These are phyloP conservation scores for Clavulina sp. DNA, from an alignment of 768 basidiomycete genomes.

Conservation along the genomic window DNA sequence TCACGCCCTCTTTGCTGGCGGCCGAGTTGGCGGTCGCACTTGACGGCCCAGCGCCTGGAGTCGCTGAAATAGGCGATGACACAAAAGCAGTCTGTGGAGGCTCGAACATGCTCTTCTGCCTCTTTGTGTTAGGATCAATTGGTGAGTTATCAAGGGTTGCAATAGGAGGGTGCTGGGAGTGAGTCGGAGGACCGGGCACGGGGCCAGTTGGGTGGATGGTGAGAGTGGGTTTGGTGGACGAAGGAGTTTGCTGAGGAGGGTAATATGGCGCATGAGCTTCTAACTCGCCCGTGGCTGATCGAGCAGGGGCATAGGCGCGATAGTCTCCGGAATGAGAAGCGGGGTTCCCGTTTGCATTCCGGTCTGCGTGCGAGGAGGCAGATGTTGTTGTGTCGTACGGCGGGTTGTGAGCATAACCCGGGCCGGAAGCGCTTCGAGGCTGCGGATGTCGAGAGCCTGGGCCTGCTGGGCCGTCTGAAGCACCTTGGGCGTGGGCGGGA, in stretches of 20 bases:
- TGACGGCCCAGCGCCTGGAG: too few species aligned
- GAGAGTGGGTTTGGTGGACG: too few species aligned
- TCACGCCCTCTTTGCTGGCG: conserved; percentile 40
- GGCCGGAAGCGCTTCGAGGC: neutral
- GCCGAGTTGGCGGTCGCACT: too few species aligned
- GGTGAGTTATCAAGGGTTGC: neutral
- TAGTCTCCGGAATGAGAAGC: too few species aligned
- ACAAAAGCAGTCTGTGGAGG: neutral
- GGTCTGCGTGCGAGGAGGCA: neutral
- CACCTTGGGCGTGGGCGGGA: neutral
- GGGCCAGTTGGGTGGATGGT: too few species aligned
- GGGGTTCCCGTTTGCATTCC: neutral
- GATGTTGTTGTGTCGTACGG: neutral
- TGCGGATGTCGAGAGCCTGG: neutral
- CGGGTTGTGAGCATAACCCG: neutral
- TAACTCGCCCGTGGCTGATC: neutral
- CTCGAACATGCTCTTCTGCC: neutral
- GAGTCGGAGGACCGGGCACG: too few species aligned
- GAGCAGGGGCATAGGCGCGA: neutral
- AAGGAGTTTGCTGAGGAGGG: too few species aligned
- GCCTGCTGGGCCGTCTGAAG: neutral
- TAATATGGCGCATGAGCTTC: neutral
- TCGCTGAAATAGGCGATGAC: neutral
- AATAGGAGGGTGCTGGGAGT: neutral
- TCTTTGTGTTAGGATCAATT: neutral